Evolutionary conservation across 2,329 filamentous ascomycete genomes (phyloP).

Genomic region (Acrodontium crateriforme): DNA sequence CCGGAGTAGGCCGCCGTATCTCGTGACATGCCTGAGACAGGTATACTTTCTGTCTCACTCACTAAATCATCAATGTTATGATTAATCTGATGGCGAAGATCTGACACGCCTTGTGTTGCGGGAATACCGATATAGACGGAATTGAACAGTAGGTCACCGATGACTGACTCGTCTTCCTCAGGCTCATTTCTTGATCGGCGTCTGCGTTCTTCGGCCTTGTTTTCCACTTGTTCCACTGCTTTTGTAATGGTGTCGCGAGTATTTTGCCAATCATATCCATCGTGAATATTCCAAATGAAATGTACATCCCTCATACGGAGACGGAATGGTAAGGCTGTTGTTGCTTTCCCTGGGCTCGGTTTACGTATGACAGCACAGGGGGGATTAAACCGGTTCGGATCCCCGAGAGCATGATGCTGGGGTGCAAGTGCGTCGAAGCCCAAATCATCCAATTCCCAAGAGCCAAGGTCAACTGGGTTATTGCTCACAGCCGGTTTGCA

Average conservation of each 20-base stretch:
- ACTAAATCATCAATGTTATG: conserved; percentile 70
- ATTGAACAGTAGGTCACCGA: conserved; percentile 94
- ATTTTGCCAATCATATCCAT: conserved; percentile 90
- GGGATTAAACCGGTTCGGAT: conserved; percentile 18
- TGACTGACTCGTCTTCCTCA: conserved; percentile 68
- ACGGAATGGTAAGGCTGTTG: conserved; percentile 40
- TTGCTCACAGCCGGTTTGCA: conserved; percentile 8
- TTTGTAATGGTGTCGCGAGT: conserved; percentile 78
- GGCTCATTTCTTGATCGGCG: conserved; percentile 39
- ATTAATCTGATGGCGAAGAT: conserved; percentile 74
- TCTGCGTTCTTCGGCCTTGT: conserved; percentile 62
- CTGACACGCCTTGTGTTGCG: conserved; percentile 62
- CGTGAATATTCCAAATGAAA: conserved; percentile 93
- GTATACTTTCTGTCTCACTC: conserved; percentile 82
- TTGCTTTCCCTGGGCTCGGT: neutral
- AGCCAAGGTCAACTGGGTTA: conserved; percentile 13
- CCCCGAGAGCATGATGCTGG: conserved; percentile 15
- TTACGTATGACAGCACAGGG: conserved; percentile 6
- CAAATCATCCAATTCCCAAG: conserved; percentile 20
- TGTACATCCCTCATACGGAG: conserved; percentile 75
- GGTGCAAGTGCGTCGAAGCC: conserved; percentile 20
- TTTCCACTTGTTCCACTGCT: conserved; percentile 77
- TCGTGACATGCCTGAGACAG: conserved; percentile 50
- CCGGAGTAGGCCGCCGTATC: conserved; percentile 36
- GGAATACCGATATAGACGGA: conserved; percentile 96